Base-by-base conservation (phyloP, 495 filamentous ascomycete genomes). In the Collariella sp. region DNA sequence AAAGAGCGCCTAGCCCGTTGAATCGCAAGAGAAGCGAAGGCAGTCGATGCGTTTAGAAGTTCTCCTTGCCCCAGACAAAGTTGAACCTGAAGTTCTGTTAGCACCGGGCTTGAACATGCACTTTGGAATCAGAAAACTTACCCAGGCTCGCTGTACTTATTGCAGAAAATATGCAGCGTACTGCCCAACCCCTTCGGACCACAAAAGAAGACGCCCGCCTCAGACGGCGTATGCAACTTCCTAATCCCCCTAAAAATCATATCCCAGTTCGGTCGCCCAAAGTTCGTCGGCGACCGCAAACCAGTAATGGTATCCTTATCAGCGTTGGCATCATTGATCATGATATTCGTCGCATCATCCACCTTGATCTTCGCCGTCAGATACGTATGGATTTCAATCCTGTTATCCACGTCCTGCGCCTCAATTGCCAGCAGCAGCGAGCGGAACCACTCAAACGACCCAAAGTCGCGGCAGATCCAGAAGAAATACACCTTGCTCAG, bases 401-500 rank as follows among this genome's bases (percentile, higher is more conserved):
- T 74, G 69, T 84, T 79, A 60, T 86, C 83, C 62, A 89, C 78
- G 71, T 91, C 87, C 71, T 89, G 86, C 12, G 86, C 85, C 68
- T 90, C 86, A 62, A 90, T 88, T 52, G 86, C 86, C 46, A 87
- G 75, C 20, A 90, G 79, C 33, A 90, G 72, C 18, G 84, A 87
- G 36, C 83, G 76, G 76, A 90, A 90, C 86, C 86, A 90, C 70
- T 89, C 85, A 58, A 88, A 89, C 4, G 81, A 83, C 22, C 82
- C 84, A 59, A 88, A 86, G 63, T 89, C 85, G 65, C 84, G 73
- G 74, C 86, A 87, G 61, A 89, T 79, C 86, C 86, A 90, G 76
- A 89, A 88, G 71, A 90, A 89, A 72, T 89, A 90, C 31, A 90
- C 84, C 67, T 89, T 90, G 52, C 83, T 74, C 29, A 90, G 75